Conservation (phyloP, 257 asterid species). For the Anisodus acutangulus region DNA sequence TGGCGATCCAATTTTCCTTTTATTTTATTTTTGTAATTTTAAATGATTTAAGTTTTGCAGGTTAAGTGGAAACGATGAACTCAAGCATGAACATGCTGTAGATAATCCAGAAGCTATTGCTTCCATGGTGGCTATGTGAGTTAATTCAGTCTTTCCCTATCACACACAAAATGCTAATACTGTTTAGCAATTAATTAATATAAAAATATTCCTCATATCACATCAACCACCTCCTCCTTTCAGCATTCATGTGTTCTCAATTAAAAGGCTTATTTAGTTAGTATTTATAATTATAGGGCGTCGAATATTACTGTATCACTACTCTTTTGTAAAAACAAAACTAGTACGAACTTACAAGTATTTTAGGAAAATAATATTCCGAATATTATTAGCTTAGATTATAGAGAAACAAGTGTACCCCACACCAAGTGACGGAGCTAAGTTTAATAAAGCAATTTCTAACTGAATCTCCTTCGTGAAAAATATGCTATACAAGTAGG, state of each 20-base stretch:
- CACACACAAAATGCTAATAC: neutral
- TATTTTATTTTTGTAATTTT: neutral
- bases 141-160: slow-evolving; percentile 19
- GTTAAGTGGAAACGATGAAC: slow-evolving; percentile 39
- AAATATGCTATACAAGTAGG: no score
- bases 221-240: neutral
- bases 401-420: neutral
- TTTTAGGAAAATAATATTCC: neutral
- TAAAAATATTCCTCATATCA: neutral
- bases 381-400: neutral
- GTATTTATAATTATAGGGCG: neutral
- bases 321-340: neutral
- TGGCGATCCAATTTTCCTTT: neutral
- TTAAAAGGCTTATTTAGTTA: neutral
- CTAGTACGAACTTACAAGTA: neutral
- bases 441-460: neutral
- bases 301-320: neutral
- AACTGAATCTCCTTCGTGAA: no score
- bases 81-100: slow-evolving; percentile 54
- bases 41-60: slow-evolving; percentile 41
- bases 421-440: neutral
- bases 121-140: slow-evolving; percentile 72
- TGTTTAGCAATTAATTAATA: neutral
- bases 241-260: slow-evolving; percentile 30
- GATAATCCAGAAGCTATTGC: slow-evolving; percentile 79